Base-by-base conservation (phyloP, 495 filamentous ascomycete genomes). In the Xanthoparmelia taractica region DNA sequence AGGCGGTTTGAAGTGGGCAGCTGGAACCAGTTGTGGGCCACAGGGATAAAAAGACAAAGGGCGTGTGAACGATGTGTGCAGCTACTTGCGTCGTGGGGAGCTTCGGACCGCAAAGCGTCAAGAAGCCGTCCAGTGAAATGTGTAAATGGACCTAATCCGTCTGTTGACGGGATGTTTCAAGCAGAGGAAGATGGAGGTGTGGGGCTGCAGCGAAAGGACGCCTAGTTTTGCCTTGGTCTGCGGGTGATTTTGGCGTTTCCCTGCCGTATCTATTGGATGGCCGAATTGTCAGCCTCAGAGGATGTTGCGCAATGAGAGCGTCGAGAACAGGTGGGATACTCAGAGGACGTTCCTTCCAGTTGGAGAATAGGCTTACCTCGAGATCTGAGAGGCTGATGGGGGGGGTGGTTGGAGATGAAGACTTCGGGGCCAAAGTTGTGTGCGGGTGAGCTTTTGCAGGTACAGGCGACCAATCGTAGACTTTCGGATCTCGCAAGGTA, bases 221-320 rank as follows among this genome's bases (percentile, higher is more conserved):
- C 67, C 67, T 69, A 61, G 59, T 64, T 69, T 68, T 69, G 67
- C 67, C 67, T 67, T 69, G 50, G 37, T 63, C 33, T 63, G 64
- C 50, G 60, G 60, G 59, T 61, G 64, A 40, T 40, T 55, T 43
- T 57, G 61, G 61, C 61, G 54, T 58, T 34, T 43, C 45, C 47
- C 58, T 63, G 13, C 61, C 61, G 41, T 40, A 45, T 58, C 61
- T 63, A 55, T 54, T 54, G 50, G 50, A 54, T 20, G 29, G 29
- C 50, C n/a, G 23, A 55, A 58, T 34, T n/a, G 56, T 63, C 61
- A 63, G 61, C 55, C 55, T 63, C 55, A 63, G 55, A 36, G 33
- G 43, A n/a, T 58, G 25, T 63, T 63, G 55, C 61, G 61, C 61
- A 36, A 63, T 27, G 18, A 31, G 29, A 59, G 23, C 23, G 34